phyloP scores from a whole-genome alignment of 257 asterid genomes.

The Jacaranda copaia region DNA sequence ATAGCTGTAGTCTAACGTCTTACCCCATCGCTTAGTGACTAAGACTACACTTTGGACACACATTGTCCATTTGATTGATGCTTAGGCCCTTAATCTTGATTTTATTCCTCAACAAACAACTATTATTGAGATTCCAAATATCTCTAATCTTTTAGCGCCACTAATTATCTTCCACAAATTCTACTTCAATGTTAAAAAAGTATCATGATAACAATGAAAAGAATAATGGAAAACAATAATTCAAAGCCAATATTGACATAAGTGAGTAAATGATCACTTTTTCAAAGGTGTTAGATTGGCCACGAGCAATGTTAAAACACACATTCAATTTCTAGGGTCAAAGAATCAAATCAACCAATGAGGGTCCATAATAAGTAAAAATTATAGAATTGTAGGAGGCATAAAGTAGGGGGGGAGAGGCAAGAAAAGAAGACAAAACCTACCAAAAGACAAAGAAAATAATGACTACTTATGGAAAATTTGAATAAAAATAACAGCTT shows the following conservation, averaged over 20 bases:
- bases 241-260: neutral
- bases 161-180: neutral
- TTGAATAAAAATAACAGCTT: neutral
- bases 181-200: neutral
- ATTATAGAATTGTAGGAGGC: neutral
- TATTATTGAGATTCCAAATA: neutral
- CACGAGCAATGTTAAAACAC: neutral
- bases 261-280: neutral
- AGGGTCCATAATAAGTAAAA: neutral
- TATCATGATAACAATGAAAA: neutral
- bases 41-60: conserved; percentile 14
- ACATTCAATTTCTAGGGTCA: neutral
- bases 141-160: neutral
- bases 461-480: conserved; percentile 8
- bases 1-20: conserved; percentile 5
- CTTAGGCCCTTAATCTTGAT: neutral
- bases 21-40: conserved; percentile 27
- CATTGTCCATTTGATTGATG: conserved; percentile 24
- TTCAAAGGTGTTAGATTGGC: too few relatives aligned
- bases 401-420: conserved; percentile 9
- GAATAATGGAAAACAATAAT: neutral
- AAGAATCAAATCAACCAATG: neutral
- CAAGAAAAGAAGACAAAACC: neutral
- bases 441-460: conserved; percentile 3
- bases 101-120: neutral